Base-by-base conservation (phyloP, 1,284 basidiomycete species). In the Takashimella koratensis region DNA sequence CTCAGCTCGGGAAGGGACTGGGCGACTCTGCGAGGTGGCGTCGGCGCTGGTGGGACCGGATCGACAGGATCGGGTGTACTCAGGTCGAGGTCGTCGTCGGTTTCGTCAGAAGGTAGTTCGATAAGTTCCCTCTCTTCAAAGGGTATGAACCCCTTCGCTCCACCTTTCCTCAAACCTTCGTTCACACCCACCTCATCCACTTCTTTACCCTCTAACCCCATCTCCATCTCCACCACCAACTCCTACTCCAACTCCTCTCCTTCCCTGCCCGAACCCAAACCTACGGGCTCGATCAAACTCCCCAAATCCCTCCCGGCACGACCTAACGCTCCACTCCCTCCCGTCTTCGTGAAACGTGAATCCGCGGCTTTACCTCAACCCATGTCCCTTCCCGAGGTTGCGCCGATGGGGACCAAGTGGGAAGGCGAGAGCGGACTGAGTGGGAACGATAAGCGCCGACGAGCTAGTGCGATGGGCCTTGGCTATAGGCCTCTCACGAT, bases 261-360 rank as follows among this genome's bases (percentile, higher is more conserved):
- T 4, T 53, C 58, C 10, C 42, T 62, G 11, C 54, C 65, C 3
- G 50, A 59, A 2, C 63, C 61, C n/a, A 56, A 58, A 25, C 5
- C 39, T 25, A 22, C 47, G 8, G 8, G 8, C 10, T 8, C 58
- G 4, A 49, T 48, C 11, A 30, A 23, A 13, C 45, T 56, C 2
- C 59, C 61, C 6, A 23, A 51, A 13, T 59, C 58, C 3, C 52
- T 71, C 5, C 68, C 68, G 3, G 36, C 51, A 1, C 50, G 52
- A 49, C 68, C 68, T 8, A 43, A 50, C 2, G 51, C 49, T 8
- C 51, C 51, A 4, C 51, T 67, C 11, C 58, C 68, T 6, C 68
- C 68, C 3, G 62, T 69, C 2, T 68, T 67, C 51, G 52, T 68
- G 47, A 63, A 64, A 47, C 55, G 62, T 20, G 68, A 71, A 47